phyloP scores from a whole-genome alignment of 208 protist species.

The Entamoeba dispar region DNA sequence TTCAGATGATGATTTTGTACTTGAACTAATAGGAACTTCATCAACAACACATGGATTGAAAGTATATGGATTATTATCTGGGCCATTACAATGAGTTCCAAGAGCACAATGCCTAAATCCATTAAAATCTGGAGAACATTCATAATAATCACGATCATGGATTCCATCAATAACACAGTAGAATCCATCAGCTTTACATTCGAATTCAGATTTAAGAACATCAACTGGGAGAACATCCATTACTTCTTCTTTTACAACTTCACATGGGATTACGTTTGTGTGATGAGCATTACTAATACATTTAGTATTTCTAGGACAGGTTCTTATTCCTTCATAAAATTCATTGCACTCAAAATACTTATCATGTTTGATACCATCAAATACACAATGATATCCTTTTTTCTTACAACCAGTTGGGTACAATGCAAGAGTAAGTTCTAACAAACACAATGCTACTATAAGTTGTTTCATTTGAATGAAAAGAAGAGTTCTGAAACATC shows the following conservation, averaged over 20 bases:
- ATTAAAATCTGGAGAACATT: neutral
- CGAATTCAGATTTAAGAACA: neutral
- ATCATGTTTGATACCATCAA: neutral
- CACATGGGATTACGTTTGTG: neutral
- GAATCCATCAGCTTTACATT: neutral
- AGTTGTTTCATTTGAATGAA: too few relatives aligned
- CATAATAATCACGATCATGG: neutral
- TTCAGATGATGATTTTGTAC: neutral
- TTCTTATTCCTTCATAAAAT: neutral
- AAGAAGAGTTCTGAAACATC: too few relatives aligned
- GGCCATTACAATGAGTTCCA: neutral
- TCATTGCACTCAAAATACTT: neutral
- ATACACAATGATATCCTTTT: neutral
- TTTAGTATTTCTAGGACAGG: neutral
- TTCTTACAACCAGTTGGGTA: neutral
- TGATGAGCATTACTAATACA: neutral
- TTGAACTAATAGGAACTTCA: neutral
- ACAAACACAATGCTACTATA: too few relatives aligned
- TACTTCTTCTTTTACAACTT: too few relatives aligned
- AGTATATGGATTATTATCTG: neutral
- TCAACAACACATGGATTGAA: neutral
- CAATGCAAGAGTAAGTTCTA: too few relatives aligned
- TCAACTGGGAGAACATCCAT: neutral
- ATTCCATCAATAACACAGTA: neutral
- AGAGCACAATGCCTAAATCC: neutral